phyloP scores from a whole-genome alignment of 345 rosid genomes.

The Carallia pectinifolia region DNA sequence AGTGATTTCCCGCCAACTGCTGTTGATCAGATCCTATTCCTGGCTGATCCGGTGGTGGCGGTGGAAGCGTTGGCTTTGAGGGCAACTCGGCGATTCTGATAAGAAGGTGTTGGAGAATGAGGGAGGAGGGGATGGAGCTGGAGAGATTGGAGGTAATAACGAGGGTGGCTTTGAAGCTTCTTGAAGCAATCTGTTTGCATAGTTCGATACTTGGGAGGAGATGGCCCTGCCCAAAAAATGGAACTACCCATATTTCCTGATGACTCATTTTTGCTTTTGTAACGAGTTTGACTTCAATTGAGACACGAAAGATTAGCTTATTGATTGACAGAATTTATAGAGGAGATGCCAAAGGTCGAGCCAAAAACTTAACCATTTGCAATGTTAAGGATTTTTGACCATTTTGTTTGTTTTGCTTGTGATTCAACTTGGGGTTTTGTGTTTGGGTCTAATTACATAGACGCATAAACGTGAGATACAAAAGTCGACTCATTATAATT shows the following conservation, averaged over 20 bases:
- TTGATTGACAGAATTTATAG: neutral
- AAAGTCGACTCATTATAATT: too few relatives aligned
- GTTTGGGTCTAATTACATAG: too few relatives aligned
- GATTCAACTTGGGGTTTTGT: too few relatives aligned
- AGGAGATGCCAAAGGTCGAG: too few relatives aligned
- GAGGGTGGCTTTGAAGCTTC: constrained; percentile 27
- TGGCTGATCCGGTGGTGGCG: constrained; percentile 5
- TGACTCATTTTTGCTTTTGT: too few relatives aligned
- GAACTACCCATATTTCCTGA: constrained; percentile 31
- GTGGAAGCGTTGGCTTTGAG: constrained; percentile 9
- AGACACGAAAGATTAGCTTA: neutral
- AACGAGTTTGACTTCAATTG: neutral
- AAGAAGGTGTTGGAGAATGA: constrained; percentile 27
- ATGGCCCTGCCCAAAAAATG: constrained; percentile 47
- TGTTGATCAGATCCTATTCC: neutral
- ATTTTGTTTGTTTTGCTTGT: too few relatives aligned
- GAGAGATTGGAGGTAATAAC: constrained; percentile 32
- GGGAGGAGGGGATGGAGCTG: constrained; percentile 31
- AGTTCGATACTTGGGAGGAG: constrained; percentile 42
- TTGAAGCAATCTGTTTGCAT: constrained; percentile 29
- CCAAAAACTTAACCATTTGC: too few relatives aligned
- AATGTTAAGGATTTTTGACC: neutral
- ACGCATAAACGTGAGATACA: too few relatives aligned
- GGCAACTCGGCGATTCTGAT: constrained; percentile 16
- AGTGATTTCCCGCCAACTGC: too few relatives aligned